Conservation (phyloP, 768 basidiomycete genomes). For the Psilocybe sp. region DNA sequence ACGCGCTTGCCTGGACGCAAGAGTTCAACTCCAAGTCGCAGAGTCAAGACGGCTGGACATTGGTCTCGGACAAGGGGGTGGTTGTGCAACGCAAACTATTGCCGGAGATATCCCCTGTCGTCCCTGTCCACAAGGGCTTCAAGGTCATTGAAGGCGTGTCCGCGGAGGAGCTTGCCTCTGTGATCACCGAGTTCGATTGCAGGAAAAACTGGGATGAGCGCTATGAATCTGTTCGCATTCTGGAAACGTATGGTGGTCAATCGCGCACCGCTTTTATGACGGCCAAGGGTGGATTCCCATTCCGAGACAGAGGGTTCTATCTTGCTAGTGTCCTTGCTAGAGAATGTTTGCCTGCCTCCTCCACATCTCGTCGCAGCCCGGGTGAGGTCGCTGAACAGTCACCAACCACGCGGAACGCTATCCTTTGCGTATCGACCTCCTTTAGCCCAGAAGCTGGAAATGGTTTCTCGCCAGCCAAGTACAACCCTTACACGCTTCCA, state of each 20-base stretch:
- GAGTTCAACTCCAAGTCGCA: constrained; percentile 50
- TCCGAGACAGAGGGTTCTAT: constrained; percentile 86
- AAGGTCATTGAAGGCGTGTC: constrained; percentile 93
- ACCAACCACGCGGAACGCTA: constrained; percentile 50
- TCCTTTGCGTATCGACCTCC: constrained; percentile 83
- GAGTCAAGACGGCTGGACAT: constrained; percentile 66
- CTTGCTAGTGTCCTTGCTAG: constrained; percentile 76
- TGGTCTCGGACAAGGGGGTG: constrained; percentile 74
- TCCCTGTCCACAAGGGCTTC: constrained; percentile 84
- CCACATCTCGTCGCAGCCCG: constrained; percentile 37
- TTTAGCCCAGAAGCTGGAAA: constrained; percentile 63
- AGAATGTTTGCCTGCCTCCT: constrained; percentile 29
- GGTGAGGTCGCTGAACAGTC: constrained; percentile 33
- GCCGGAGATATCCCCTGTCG: constrained; percentile 71
- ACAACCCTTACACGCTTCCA: constrained; percentile 73
- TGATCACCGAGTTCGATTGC: constrained; percentile 67
- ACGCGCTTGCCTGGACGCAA: constrained; percentile 79
- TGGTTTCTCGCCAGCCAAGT: constrained; percentile 58
- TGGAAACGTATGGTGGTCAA: constrained; percentile 79
- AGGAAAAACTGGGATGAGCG: constrained; percentile 86
- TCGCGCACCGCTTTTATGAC: constrained; percentile 70
- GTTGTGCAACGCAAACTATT: constrained; percentile 74
- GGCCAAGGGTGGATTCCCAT: constrained; percentile 82
- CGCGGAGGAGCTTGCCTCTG: constrained; percentile 83
- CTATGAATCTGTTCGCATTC: constrained; percentile 62